These are phyloP conservation scores for Dothistroma septosporum DNA, from an alignment of 2,329 filamentous ascomycete genomes.

Conservation along the genomic window DNA sequence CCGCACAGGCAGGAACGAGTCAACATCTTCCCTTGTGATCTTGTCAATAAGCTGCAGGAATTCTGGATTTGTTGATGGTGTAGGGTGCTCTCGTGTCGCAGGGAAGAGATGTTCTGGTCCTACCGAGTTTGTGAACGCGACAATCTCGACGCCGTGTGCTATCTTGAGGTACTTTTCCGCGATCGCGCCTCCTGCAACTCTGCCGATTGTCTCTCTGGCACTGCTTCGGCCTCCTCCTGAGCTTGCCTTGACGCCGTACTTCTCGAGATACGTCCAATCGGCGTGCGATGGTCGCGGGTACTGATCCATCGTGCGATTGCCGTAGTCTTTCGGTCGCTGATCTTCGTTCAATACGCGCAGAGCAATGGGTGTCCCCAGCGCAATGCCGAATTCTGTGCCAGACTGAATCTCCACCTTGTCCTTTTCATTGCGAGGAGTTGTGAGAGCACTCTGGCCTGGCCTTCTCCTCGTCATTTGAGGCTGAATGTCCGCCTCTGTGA, in stretches of 20 bases:
- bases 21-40: conserved; percentile 71
- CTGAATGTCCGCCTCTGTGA: conserved; percentile 75
- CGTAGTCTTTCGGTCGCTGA: conserved; percentile 88
- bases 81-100: conserved; percentile 63
- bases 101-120: conserved; percentile 75
- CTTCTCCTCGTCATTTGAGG: conserved; percentile 88
- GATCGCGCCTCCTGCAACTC: conserved; percentile 86
- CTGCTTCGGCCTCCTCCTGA: conserved; percentile 85
- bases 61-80: conserved; percentile 67
- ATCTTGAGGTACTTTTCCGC: conserved; percentile 86
- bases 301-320: conserved; percentile 75
- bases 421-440: conserved; percentile 88
- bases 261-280: conserved; percentile 95
- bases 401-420: conserved; percentile 90
- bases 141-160: conserved; percentile 82
- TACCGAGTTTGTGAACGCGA: conserved; percentile 83
- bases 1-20: conserved; percentile 78
- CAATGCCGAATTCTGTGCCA: conserved; percentile 84
- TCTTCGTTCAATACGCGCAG: conserved; percentile 89
- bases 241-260: conserved; percentile 91
- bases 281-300: conserved; percentile 91
- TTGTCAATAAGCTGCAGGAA: conserved; percentile 71
- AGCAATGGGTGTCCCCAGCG: conserved; percentile 84
- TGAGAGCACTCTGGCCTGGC: conserved; percentile 84
- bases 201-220: conserved; percentile 88